Conservation (phyloP, 768 basidiomycete genomes). For the Porphyrellus cyaneotinctus region DNA sequence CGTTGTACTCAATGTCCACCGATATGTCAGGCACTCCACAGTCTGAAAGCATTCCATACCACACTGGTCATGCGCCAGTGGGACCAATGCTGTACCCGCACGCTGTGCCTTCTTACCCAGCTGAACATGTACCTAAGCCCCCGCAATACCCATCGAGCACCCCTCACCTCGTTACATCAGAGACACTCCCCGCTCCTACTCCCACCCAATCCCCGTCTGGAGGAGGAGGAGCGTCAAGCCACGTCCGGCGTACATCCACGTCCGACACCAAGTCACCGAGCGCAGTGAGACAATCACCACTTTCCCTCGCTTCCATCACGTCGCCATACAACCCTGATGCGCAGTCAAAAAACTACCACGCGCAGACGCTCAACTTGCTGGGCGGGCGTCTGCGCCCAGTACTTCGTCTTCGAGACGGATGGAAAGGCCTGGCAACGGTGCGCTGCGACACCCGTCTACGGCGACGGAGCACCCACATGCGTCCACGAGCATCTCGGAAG, state of each 20-base stretch:
- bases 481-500: slow-evolving; percentile 21
- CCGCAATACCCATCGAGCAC: slow-evolving; percentile 27
- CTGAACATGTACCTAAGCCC: slow-evolving; percentile 23
- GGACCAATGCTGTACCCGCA: slow-evolving; percentile 26
- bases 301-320: slow-evolving; percentile 41
- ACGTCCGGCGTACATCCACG: slow-evolving; percentile 26
- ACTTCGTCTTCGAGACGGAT: slow-evolving; percentile 25
- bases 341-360: slow-evolving; percentile 72
- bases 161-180: slow-evolving; percentile 25
- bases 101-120: slow-evolving; percentile 20
- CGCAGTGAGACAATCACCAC: slow-evolving; percentile 35
- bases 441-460: slow-evolving; percentile 36
- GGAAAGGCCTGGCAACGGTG: slow-evolving; percentile 34
- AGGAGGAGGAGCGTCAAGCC: slow-evolving; percentile 17
- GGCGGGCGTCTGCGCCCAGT: slow-evolving; percentile 75
- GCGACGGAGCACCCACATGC: slow-evolving; percentile 27
- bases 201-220: slow-evolving; percentile 16
- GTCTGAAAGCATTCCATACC: slow-evolving; percentile 27
- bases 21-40: slow-evolving; percentile 29
- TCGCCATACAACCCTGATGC: slow-evolving; percentile 35
- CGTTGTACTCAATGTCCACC: slow-evolving; percentile 28
- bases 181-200: slow-evolving; percentile 18
- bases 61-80: slow-evolving; percentile 24
- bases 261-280: slow-evolving; percentile 32
- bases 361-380: slow-evolving; percentile 70